Conservation (phyloP, 2,329 filamentous ascomycete species). For the Dothiorella sarmentorum region DNA sequence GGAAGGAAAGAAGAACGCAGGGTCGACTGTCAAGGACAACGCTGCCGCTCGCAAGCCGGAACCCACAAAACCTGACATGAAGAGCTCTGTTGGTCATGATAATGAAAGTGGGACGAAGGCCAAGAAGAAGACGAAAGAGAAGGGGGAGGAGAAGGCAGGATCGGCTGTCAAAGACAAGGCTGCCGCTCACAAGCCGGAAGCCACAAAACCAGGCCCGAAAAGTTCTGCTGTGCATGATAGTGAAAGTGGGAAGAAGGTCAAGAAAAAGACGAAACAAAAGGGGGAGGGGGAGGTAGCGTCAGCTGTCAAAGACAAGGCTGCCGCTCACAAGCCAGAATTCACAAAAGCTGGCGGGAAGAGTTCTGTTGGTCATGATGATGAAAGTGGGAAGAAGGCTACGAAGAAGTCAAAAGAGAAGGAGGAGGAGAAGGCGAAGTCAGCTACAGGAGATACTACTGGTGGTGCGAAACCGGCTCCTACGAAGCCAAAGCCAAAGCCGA, state of each 20-base stretch:
- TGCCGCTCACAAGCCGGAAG: too few species aligned
- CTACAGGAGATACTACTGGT: too few species aligned
- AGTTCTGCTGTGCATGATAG: too few species aligned
- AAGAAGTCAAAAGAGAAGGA: not conserved
- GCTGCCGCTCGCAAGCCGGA: not conserved
- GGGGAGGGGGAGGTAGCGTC: not conserved
- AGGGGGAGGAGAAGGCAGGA: not conserved
- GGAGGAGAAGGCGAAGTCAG: not conserved
- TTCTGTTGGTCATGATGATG: not conserved
- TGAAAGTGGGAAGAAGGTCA: too few species aligned
- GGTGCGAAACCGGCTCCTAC: too few species aligned
- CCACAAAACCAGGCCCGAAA: too few species aligned
- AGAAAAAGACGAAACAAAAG: not conserved
- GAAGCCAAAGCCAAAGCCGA: too few species aligned
- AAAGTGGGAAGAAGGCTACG: not conserved
- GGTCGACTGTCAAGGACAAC: not conserved
- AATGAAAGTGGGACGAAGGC: not conserved
- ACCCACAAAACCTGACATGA: too few species aligned
- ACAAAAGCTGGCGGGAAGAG: too few species aligned
- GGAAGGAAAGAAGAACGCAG: not conserved
- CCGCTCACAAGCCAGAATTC: not conserved
- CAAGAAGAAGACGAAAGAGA: not conserved
- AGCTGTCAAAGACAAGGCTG: not conserved
- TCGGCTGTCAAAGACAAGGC: too few species aligned
- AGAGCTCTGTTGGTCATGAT: too few species aligned